Evolutionary conservation across 768 basidiomycete species (phyloP), one percentile per base, ranked within the genome.

Genomic region (Serendipita sp.): DNA sequence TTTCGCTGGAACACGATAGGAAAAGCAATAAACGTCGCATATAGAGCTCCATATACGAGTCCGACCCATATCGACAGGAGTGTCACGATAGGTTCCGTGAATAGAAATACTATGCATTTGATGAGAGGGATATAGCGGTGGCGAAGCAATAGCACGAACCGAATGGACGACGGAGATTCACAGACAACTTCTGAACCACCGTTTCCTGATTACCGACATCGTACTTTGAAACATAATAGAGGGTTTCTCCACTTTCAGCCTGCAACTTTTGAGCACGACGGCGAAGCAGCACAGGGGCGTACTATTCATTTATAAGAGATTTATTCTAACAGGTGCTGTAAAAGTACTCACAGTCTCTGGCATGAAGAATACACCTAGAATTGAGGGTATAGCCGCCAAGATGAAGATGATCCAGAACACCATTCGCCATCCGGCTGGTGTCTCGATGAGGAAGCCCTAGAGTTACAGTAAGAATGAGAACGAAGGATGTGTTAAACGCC

Each of bases 381-480:
- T 65, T 18, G 81, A 74, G 18, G 78, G 79, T 58, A 80, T 63
- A 2, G 68, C 74, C 13, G 83, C 76, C 65, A 83, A 77, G 23
- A 82, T 79, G 68, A 84, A 77, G 75, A 82, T 81, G 64, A 86
- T 75, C 83, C 83, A 84, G 71, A 85, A 86, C 63, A 81, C 80
- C 69, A 82, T 65, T 7, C 44, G 56, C 65, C 56, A 60, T 23
- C 56, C 56, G 23, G 35, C 16, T 28, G 28, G 28, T 11, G 56
- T 32, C 16, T 36, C 23, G 35, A 60, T 60, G 16, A 60, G 56
- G 63, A 64, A 65, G 3, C 65, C 65, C 65, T 65, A 18, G 3
- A 32, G 63, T 10, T 38, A 34, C 16, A 58, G 58, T 65, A 13
- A 65, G 16, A 62, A 63, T 15, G 4, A 18, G 13, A 28, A 44